Conservation (phyloP, 352 stramenopile genomes). For the Pythium biforme region DNA sequence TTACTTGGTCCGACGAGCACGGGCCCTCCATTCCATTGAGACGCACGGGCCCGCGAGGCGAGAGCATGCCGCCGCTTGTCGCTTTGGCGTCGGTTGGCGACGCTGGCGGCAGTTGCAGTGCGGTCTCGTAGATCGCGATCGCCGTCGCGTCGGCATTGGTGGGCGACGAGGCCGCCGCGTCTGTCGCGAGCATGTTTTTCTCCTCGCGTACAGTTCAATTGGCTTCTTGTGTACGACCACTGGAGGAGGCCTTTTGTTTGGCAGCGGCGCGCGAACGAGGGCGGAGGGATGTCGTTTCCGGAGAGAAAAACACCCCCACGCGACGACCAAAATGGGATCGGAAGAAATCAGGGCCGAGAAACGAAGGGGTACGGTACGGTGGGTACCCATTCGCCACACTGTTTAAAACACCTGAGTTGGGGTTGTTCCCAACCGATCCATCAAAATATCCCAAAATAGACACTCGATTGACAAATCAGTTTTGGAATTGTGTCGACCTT, state of each 20-base stretch:
- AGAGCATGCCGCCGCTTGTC: neutral
- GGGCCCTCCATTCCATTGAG: slow-evolving; percentile 69
- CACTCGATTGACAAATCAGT: neutral
- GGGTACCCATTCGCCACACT: neutral
- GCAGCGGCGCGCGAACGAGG: neutral
- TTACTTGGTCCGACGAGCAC: slow-evolving; percentile 76
- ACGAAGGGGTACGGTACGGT: slow-evolving; percentile 16
- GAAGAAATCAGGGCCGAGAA: slow-evolving; percentile 18
- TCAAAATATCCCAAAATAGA: neutral
- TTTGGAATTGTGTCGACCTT: slow-evolving; percentile 4
- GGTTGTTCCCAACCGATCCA: no score
- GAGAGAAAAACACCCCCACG: slow-evolving; percentile 1
- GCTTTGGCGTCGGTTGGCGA: neutral
- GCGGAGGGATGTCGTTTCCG: slow-evolving; percentile 4
- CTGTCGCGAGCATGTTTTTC: neutral
- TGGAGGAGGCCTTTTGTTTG: neutral
- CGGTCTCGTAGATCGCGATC: slow-evolving; percentile 19
- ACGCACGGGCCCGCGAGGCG: slow-evolving; percentile 36
- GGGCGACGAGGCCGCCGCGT: neutral
- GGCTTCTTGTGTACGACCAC: slow-evolving; percentile 13
- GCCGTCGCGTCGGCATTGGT: neutral
- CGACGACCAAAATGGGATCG: slow-evolving; percentile 17
- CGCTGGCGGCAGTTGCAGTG: neutral
- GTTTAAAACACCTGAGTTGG: slow-evolving; percentile 17
- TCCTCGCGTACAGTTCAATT: no score